Percentiles rank a stretch among this genome's conserved stretches.
phyloP scores from a whole-genome alignment of 2,329 filamentous ascomycete species.

The Xylariaceae sp. region DNA sequence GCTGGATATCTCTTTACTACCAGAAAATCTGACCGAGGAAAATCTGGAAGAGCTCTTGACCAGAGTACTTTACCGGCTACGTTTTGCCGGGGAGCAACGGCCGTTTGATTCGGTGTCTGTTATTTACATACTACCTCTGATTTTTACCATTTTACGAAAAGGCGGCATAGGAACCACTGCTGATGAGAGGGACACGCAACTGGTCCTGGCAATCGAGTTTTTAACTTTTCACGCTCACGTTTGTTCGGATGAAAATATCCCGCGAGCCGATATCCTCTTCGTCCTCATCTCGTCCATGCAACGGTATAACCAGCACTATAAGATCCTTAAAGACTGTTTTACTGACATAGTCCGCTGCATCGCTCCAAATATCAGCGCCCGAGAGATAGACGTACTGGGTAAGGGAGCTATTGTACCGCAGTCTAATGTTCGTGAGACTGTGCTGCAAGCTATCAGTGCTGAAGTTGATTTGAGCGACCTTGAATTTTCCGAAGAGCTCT shows the following conservation, averaged over 20 bases:
- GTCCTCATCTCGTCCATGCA: conserved; percentile 84
- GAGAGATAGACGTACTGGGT: conserved; percentile 78
- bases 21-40: conserved; percentile 76
- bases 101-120: conserved; percentile 89
- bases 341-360: conserved; percentile 84
- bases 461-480: conserved; percentile 92
- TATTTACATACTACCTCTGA: conserved; percentile 83
- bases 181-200: conserved; percentile 87
- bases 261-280: conserved; percentile 74
- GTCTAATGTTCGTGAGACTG: conserved; percentile 78
- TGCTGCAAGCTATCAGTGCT: conserved; percentile 86
- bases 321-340: conserved; percentile 90
- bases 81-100: conserved; percentile 90
- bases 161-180: conserved; percentile 75
- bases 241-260: conserved; percentile 76
- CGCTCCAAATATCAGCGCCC: conserved; percentile 75
- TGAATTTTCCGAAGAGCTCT: conserved; percentile 86
- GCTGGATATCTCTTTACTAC: conserved; percentile 73
- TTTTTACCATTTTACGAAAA: conserved; percentile 78
- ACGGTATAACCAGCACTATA: conserved; percentile 89
- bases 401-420: conserved; percentile 81
- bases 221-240: conserved; percentile 85
- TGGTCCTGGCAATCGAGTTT: conserved; percentile 87
- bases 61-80: conserved; percentile 85
- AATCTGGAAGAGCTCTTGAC: conserved; percentile 85